A percentile compares a stretch with the other conserved stretches of the same genome.
These are phyloP conservation scores for Biscutella auriculata DNA, from an alignment of 441 rosid genomes.

Conservation along the genomic window DNA sequence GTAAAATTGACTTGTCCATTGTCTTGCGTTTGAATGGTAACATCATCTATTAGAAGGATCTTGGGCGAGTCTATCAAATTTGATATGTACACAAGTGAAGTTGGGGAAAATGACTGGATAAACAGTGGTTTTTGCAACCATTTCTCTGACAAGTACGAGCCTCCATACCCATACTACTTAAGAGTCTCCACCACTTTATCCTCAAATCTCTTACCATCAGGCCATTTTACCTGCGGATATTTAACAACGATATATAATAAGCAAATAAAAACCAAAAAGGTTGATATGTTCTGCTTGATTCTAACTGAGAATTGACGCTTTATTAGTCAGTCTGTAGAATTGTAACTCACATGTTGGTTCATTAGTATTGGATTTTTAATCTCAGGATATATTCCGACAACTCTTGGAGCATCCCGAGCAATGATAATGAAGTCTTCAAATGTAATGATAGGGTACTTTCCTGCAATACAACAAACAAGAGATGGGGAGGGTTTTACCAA, in stretches of 20 bases:
- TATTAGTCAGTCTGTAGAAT: not conserved
- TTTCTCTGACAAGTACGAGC: conserved; percentile 51
- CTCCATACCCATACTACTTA: conserved; percentile 53
- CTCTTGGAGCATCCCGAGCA: conserved; percentile 79
- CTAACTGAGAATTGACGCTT: not conserved
- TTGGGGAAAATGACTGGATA: conserved; percentile 83
- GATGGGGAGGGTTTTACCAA: not conserved
- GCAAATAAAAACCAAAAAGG: too few species aligned
- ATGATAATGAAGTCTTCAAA: conserved; percentile 81
- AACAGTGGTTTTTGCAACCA: conserved; percentile 69
- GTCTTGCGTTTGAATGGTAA: conserved; percentile 54
- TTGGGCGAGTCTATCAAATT: conserved; percentile 55
- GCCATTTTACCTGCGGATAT: conserved; percentile 57
- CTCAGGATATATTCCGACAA: conserved; percentile 96
- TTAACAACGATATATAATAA: not conserved
- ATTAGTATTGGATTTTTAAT: conserved; percentile 77
- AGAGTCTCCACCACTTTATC: conserved; percentile 52
- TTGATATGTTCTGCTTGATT: too few species aligned
- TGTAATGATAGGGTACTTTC: conserved; percentile 68
- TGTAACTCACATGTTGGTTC: conserved; percentile 61
- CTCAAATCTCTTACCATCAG: conserved; percentile 54
- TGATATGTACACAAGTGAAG: conserved; percentile 60
- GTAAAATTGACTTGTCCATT: conserved; percentile 83
- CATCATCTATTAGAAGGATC: conserved; percentile 52
- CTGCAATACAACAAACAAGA: conserved; percentile 29